Percentiles rank a stretch among this genome's conserved stretches.
Conservation (phyloP, 768 basidiomycete genomes). For the Tremella yokohamensis region DNA sequence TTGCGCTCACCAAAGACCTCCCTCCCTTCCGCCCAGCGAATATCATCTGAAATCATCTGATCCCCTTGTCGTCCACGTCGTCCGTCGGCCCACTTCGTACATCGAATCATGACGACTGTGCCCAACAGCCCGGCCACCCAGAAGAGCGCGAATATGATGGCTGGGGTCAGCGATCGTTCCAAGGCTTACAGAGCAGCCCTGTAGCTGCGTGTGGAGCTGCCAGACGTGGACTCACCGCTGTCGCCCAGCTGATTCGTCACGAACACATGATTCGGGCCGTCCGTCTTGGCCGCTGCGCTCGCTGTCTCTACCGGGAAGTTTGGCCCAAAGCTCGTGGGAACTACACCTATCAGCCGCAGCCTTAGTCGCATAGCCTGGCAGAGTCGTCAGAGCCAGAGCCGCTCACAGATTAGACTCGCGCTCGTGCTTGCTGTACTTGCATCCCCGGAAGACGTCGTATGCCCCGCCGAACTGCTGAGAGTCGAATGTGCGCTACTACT, state of each 20-base stretch:
- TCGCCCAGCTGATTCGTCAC: slow-evolving; percentile 23
- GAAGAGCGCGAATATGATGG: slow-evolving; percentile 29
- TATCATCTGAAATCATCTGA: slow-evolving; percentile 32
- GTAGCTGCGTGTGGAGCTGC: background rate
- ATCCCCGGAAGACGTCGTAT: no score
- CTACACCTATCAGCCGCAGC: slow-evolving; percentile 6
- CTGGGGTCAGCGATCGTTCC: slow-evolving; percentile 13
- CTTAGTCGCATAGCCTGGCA: no score
- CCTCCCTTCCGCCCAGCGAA: slow-evolving; percentile 36
- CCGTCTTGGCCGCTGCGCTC: background rate
- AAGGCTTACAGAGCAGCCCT: background rate
- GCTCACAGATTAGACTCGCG: no score
- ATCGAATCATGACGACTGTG: slow-evolving; percentile 18
- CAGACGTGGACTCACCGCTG: slow-evolving; percentile 25
- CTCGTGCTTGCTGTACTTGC: no score
- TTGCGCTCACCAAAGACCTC: slow-evolving; percentile 24
- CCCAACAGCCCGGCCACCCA: slow-evolving; percentile 16
- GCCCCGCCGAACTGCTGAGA: no score
- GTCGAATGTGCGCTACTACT: no score
- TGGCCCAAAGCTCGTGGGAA: slow-evolving; percentile 27
- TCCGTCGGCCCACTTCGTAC: slow-evolving; percentile 9
- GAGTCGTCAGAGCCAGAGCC: no score
- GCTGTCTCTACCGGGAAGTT: slow-evolving; percentile 32
- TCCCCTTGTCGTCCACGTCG: slow-evolving; percentile 16
- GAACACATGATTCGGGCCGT: slow-evolving; percentile 23